Evolutionary conservation across 495 filamentous ascomycete genomes (phyloP), one percentile per base, ranked within the genome.

Genomic region (Aspergillus carlsbadensis): DNA sequence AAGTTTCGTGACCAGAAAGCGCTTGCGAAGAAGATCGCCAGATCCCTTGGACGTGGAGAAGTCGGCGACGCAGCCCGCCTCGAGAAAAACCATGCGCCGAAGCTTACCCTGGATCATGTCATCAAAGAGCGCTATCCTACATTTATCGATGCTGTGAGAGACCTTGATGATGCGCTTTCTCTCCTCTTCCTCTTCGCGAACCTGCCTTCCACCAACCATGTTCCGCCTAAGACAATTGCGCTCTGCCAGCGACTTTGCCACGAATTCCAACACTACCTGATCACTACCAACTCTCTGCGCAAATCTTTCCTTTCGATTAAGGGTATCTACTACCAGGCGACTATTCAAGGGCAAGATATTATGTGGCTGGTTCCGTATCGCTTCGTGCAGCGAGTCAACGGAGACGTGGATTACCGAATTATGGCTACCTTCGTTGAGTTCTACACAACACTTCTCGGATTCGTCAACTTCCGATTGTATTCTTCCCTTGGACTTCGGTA

Each of bases 361-460:
- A 78, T 98, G 67, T 98, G 94, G 94, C 78, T 98, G 17, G 94
- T 96, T 3, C 94, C 94, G 2, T 98, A 98, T 76, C 87, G 88
- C 59, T 98, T 98, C 72, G 96, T 96, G 60, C 95, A 97, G 75
- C 77, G 87, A 57, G 84, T 96, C 29, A 91, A 92, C 21, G 89
- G 86, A 13, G 94, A 98, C 71, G 86, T 98, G 44, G 94, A 98
- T 72, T 98, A 96, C 77, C 81, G 95, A 63, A 97, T 98, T 68
- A 98, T 98, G 94, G 91, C 89, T 39, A 98, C 95, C 2, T 98
- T 98, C 67, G 89, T 98, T 48, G 92, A 98, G 63, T 98, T 98
- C 73, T 98, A 98, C 78, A 94, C 92, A 47, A 98, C 94, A 2
- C 78, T 98, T 11, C 78, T 98, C 10, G 89, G 95, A 43, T 98